These are phyloP conservation scores for Malus hybrid DNA, from an alignment of 331 rosid species.

Conservation along the genomic window DNA sequence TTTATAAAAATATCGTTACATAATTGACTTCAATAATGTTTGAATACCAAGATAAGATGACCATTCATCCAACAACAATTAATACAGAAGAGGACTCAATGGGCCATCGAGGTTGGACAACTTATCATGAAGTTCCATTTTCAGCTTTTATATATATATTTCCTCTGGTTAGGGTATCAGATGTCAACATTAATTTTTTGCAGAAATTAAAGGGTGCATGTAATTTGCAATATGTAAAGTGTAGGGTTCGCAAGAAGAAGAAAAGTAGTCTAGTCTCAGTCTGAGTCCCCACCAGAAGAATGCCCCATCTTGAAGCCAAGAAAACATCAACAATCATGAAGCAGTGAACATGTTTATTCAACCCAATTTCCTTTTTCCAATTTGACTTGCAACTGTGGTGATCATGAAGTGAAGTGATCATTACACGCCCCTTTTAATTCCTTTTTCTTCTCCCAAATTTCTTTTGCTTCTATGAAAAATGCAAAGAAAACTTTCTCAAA, in stretches of 20 bases:
- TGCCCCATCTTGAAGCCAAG: constrained; percentile 52
- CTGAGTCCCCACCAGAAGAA: constrained; percentile 20
- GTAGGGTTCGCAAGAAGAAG: not conserved
- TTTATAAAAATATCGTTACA: not conserved
- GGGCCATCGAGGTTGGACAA: not conserved
- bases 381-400: constrained; percentile 5
- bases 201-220: not conserved
- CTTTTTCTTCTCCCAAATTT: no score
- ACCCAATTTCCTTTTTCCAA: not conserved
- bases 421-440: no score
- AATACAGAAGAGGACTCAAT: not conserved
- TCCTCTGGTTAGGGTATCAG: not conserved
- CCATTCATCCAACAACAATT: not conserved
- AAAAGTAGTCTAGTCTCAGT: not conserved
- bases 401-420: not conserved
- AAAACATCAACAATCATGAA: constrained; percentile 32
- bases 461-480: not conserved
- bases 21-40: not conserved
- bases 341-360: constrained; percentile 8
- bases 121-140: not conserved
- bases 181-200: not conserved
- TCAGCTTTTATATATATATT: not conserved
- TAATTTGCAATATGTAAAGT: not conserved
- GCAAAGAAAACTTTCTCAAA: no score
- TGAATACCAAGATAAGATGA: not conserved